A percentile compares a stretch with the other conserved stretches of the same genome.
phyloP scores from a whole-genome alignment of 176 grass and related monocot species.

The Paspalum vaginatum region DNA sequence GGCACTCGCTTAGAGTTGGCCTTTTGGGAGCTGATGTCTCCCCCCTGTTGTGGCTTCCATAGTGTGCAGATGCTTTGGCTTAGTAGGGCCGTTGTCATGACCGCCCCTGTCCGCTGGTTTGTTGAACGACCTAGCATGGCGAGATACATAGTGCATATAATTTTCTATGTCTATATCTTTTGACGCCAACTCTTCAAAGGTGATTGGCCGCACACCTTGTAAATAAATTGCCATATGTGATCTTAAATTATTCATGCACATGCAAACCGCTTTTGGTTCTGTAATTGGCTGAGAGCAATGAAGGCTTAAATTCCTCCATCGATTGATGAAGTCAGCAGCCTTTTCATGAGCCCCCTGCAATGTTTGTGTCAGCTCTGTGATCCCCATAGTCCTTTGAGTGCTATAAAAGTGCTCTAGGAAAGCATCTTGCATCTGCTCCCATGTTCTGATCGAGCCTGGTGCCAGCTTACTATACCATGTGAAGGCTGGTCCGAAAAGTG shows the following conservation, averaged over 20 bases:
- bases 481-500: neutral
- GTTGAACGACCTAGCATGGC: too few species aligned
- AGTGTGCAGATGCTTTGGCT: too few species aligned
- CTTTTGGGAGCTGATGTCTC: neutral
- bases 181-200: too few species aligned
- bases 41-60: neutral
- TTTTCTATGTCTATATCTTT: too few species aligned
- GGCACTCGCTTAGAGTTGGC: neutral
- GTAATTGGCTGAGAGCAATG: neutral
- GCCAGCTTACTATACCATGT: neutral
- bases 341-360: neutral
- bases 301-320: neutral
- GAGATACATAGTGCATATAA: too few species aligned
- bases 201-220: too few species aligned
- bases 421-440: neutral
- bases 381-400: neutral
- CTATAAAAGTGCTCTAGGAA: conserved; percentile 5
- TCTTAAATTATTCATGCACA: neutral
- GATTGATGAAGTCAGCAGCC: neutral
- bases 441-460: neutral
- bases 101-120: neutral
- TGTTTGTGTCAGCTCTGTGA: neutral
- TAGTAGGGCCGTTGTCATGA: neutral
- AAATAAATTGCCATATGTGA: neutral
- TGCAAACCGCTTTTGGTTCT: neutral